phyloP scores from a whole-genome alignment of 352 stramenopile genomes.

The Aphanomyces stellatus region DNA sequence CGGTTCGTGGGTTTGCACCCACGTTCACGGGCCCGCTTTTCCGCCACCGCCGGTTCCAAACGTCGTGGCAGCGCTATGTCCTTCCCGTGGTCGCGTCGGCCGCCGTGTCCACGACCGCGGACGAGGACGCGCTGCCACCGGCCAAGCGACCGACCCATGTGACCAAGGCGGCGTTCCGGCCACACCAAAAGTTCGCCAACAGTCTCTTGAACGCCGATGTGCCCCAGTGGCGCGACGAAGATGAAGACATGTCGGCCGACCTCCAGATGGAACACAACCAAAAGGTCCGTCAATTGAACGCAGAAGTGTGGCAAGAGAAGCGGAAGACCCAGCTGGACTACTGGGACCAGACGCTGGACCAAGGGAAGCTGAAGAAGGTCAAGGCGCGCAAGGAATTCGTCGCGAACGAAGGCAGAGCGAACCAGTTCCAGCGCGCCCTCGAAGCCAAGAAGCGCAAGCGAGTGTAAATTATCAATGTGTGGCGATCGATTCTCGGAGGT shows the following conservation, averaged over 20 bases:
- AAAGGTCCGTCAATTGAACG: constrained; percentile 59
- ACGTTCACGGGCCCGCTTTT: not conserved
- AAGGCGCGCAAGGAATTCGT: constrained; percentile 80
- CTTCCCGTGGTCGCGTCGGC: not conserved
- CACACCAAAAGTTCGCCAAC: constrained; percentile 4
- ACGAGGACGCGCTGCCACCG: constrained; percentile 47
- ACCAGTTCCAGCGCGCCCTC: constrained; percentile 56
- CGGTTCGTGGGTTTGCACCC: not conserved
- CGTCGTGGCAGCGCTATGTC: constrained; percentile 1
- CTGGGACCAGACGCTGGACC: constrained; percentile 69
- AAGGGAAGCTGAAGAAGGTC: constrained; percentile 70
- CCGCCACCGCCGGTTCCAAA: not conserved
- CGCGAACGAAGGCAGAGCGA: constrained; percentile 57
- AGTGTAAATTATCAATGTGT: constrained; percentile 1
- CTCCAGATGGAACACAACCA: constrained; percentile 50
- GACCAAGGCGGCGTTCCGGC: constrained; percentile 31
- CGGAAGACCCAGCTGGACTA: constrained; percentile 56
- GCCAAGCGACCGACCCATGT: constrained; percentile 42
- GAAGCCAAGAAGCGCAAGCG: constrained; percentile 43
- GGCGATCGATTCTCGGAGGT: too few species aligned
- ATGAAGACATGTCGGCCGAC: constrained; percentile 27
- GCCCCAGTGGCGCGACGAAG: constrained; percentile 42
- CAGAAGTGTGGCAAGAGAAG: constrained; percentile 63
- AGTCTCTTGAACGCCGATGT: constrained; percentile 53
- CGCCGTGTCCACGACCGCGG: not conserved